Conservation (phyloP, 352 stramenopile genomes). For the Globisporangium iwayamae region DNA sequence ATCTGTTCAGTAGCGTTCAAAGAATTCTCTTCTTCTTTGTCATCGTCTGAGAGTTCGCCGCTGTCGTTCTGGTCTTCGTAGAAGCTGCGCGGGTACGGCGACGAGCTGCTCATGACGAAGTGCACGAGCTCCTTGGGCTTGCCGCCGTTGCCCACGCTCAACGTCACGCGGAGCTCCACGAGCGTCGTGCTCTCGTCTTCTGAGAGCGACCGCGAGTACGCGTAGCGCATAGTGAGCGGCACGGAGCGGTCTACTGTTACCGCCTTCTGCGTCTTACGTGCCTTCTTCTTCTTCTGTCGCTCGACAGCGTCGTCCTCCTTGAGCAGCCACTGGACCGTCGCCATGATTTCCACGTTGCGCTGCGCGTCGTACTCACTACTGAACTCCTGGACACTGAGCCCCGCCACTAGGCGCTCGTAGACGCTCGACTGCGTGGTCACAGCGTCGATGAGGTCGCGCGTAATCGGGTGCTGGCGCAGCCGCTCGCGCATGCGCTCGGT, state of each 20-base stretch:
- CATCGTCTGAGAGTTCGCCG: conserved; percentile 15
- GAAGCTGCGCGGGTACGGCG: conserved; percentile 65
- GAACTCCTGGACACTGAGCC: conserved; percentile 46
- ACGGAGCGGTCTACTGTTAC: conserved; percentile 13
- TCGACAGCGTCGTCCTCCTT: conserved; percentile 2
- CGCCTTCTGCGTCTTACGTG: conserved; percentile 38
- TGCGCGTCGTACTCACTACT: conserved; percentile 62
- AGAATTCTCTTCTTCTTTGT: conserved; percentile 19
- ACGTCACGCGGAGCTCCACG: conserved; percentile 40
- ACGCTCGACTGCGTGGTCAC: conserved; percentile 41
- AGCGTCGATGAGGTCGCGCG: conserved; percentile 54
- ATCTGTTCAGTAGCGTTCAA: background rate
- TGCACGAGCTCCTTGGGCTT: conserved; percentile 47
- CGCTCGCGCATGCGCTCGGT: conserved; percentile 60
- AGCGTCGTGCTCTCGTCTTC: conserved; percentile 40
- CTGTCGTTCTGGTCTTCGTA: conserved; percentile 54
- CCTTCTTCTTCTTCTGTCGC: conserved; percentile 27
- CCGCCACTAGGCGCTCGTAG: conserved; percentile 41
- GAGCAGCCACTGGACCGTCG: conserved; percentile 56
- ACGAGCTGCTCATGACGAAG: conserved; percentile 51
- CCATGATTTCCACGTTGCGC: conserved; percentile 57
- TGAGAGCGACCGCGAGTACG: conserved; percentile 35
- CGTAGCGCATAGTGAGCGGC: conserved; percentile 44
- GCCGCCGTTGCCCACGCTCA: conserved; percentile 34
- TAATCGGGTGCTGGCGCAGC: conserved; percentile 51